Evolutionary conservation across 176 grass and related monocot species (phyloP).

Genomic region (Elaeis guineensis): DNA sequence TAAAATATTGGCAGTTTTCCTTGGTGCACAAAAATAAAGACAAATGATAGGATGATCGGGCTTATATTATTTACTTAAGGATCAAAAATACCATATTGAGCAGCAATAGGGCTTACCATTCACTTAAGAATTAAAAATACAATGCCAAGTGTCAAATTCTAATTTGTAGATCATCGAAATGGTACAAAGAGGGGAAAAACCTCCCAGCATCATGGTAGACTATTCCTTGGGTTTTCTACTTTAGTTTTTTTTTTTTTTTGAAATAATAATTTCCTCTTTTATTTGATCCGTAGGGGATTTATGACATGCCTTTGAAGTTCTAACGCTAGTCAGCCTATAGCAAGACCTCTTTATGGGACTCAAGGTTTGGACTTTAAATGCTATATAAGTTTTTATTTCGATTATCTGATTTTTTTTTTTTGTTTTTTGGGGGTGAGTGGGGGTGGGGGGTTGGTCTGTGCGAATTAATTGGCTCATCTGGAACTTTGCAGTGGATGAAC

Average conservation of each 20-base stretch:
- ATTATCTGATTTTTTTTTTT: too few relatives aligned
- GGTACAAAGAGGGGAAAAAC: constrained; percentile 56
- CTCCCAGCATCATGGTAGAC: constrained; percentile 50
- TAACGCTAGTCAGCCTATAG: constrained; percentile 50
- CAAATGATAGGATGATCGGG: too few relatives aligned
- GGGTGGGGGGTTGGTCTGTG: too few relatives aligned
- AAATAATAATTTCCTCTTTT: neutral
- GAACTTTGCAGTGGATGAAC: too few relatives aligned
- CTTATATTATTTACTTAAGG: too few relatives aligned
- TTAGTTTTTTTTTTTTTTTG: neutral
- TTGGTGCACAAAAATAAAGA: too few relatives aligned
- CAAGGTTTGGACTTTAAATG: constrained; percentile 34
- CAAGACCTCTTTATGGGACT: constrained; percentile 35
- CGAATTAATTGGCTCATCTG: too few relatives aligned
- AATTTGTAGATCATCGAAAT: constrained; percentile 58
- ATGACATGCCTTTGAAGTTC: constrained; percentile 34
- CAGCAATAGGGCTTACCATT: too few relatives aligned
- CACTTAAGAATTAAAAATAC: too few relatives aligned
- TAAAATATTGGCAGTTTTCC: too few relatives aligned
- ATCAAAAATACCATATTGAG: too few relatives aligned
- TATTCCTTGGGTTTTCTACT: neutral
- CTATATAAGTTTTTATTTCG: neutral
- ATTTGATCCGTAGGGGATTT: constrained; percentile 30
- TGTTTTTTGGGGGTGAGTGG: too few relatives aligned
- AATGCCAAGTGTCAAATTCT: constrained; percentile 1